Base-by-base conservation (phyloP, 2,329 filamentous ascomycete genomes). In the Didymellaceae sp. region DNA sequence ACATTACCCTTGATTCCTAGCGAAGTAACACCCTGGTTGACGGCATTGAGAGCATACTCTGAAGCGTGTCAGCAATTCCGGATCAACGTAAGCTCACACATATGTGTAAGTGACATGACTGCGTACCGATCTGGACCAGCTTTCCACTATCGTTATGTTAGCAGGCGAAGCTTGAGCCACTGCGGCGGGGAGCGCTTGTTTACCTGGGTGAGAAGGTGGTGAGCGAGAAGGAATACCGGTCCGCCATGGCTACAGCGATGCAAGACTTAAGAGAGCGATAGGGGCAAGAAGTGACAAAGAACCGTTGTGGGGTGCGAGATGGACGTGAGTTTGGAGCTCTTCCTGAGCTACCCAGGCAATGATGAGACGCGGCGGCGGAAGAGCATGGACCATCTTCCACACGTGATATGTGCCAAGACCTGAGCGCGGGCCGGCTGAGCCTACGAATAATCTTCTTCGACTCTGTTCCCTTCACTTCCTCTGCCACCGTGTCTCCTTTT, bases 191-290 rank as follows among this genome's bases (percentile, higher is more conserved):
- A 43, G 21, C 44, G 50, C 31, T 55, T 66, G 58, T 86, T 78
- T 86, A 95, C 94, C 93, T 99, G 76, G 94, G 94, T 72, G 94
- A 97, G 87, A 99, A 99, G 61, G 94, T 99, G 60, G 94, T 99
- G 75, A 99, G 85, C 54, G 94, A 99, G 86, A 99, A 99, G 47
- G 93, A 97, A 79, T 99, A 99, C 82, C 94, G 85, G 79, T 99
- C 94, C 72, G 94, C 93, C 93, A 99, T 99, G 74, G 63, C 61
- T 63, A 58, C 31, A 31, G 33, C 38, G 41, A 40, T 44, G 28
- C 38, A 28, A 41, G 11, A 30, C 24, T 48, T 38, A 30, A 13
- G 32, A 11, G 33, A 35, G 50, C 41, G 28, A 41, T 14, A 39
- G 38, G 34, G 14, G 18, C 10, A 35, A 20, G 41, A 21, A 38